These are phyloP conservation scores for Chaetoceros tenuissimus DNA, from an alignment of 108 stramenopile species.

Conservation along the genomic window DNA sequence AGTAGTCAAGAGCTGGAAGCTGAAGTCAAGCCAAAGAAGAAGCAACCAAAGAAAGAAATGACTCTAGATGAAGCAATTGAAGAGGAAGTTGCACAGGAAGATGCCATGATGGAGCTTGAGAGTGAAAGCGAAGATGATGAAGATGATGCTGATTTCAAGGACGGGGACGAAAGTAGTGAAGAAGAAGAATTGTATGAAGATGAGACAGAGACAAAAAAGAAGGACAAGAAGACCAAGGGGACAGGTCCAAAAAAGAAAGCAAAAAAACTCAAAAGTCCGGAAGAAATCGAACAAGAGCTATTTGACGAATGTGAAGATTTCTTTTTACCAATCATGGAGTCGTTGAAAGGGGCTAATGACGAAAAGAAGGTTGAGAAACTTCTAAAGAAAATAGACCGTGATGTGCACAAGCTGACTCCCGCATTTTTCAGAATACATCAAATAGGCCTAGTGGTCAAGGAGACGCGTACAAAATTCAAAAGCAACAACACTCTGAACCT, in stretches of 20 bases:
- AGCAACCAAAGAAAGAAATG: slow-evolving; percentile 12
- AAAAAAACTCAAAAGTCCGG: slow-evolving; percentile 8
- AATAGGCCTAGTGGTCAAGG: slow-evolving; percentile 32
- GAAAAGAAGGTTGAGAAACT: slow-evolving; percentile 17
- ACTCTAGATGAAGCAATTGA: slow-evolving; percentile 1
- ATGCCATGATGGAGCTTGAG: not conserved
- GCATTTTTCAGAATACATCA: slow-evolving; percentile 30
- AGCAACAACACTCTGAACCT: slow-evolving; percentile 19
- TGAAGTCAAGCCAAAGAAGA: slow-evolving; percentile 5
- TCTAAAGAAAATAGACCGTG: slow-evolving; percentile 12
- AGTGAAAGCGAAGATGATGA: not conserved
- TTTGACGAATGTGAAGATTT: slow-evolving; percentile 34
- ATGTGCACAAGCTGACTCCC: slow-evolving; percentile 32
- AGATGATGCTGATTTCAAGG: not conserved
- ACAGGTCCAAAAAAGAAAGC: slow-evolving; percentile 15
- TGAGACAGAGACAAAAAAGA: slow-evolving; percentile 12
- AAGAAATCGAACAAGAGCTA: slow-evolving; percentile 10
- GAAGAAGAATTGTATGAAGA: slow-evolving; percentile 9
- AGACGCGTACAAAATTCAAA: slow-evolving; percentile 30
- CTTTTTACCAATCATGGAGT: slow-evolving; percentile 30
- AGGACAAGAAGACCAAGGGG: slow-evolving; percentile 13
- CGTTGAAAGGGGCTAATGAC: slow-evolving; percentile 18
- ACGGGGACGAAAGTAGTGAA: not conserved
- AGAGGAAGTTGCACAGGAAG: slow-evolving; percentile 11
- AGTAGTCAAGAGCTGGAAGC: slow-evolving; percentile 11